Percentiles rank a stretch among this genome's conserved stretches.
phyloP scores from a whole-genome alignment of 2,329 filamentous ascomycete genomes.

The Talaromyces sp. region DNA sequence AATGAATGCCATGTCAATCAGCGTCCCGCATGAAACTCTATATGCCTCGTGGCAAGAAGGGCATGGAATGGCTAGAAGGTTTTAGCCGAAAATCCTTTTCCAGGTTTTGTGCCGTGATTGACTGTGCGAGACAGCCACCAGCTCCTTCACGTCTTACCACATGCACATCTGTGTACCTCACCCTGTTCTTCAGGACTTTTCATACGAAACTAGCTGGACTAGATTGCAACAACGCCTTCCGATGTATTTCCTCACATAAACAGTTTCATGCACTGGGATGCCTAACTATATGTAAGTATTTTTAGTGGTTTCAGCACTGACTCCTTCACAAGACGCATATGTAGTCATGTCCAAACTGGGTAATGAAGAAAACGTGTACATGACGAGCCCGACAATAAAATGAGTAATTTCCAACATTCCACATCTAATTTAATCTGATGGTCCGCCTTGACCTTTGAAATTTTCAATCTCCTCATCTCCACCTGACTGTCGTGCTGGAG shows the following conservation, averaged over 20 bases:
- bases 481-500: not conserved
- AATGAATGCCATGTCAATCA: not conserved
- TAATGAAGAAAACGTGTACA: not conserved
- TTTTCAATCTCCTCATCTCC: not conserved
- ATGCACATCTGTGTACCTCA: no score
- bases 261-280: no score
- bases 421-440: not conserved
- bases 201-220: no score
- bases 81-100: not conserved
- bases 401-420: not conserved
- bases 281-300: no score
- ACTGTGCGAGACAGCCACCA: not conserved
- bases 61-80: conserved; percentile 2
- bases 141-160: not conserved
- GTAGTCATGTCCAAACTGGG: not conserved
- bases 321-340: no score
- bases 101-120: not conserved
- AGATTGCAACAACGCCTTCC: no score
- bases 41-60: conserved; percentile 4
- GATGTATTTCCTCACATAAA: no score
- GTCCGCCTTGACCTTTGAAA: not conserved
- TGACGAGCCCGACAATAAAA: not conserved
- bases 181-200: no score
- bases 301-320: no score
- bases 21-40: not conserved